Conservation (phyloP, 495 filamentous ascomycete species). For the Apiosordaria backusii region DNA sequence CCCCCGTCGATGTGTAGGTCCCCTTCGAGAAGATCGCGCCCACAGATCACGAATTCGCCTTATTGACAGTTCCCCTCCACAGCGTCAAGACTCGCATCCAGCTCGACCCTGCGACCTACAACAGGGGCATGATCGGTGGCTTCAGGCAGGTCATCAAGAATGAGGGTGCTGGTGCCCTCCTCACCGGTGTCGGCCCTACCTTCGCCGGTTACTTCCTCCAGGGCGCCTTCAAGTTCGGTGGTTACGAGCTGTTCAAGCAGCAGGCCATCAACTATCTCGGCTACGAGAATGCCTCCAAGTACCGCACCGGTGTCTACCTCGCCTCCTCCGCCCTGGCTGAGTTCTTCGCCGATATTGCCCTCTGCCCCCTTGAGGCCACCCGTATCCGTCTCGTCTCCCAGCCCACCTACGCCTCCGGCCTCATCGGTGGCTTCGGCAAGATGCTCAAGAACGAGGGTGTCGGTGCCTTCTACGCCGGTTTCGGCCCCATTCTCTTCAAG, state of each 20-base stretch:
- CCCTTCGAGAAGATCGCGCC: background rate
- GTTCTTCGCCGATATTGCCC: constrained; percentile 92
- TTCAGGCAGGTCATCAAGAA: constrained; percentile 78
- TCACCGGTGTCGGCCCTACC: constrained; percentile 85
- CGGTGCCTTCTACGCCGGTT: constrained; percentile 90
- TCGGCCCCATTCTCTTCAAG: constrained; percentile 92
- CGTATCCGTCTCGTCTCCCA: constrained; percentile 92
- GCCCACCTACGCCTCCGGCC: constrained; percentile 79
- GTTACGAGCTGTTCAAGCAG: constrained; percentile 95
- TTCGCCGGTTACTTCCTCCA: constrained; percentile 92
- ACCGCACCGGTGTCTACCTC: constrained; percentile 86
- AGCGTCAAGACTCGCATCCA: constrained; percentile 96
- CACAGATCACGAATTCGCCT: constrained; percentile 12
- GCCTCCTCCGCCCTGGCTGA: constrained; percentile 79
- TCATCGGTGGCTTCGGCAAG: constrained; percentile 78
- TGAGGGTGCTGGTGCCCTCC: constrained; percentile 83
- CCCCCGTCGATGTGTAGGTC: constrained; percentile 95
- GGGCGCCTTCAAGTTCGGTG: constrained; percentile 92
- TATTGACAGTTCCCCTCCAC: constrained; percentile 19
- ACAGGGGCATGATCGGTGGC: constrained; percentile 82
- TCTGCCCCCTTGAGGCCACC: constrained; percentile 91
- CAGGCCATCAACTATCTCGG: constrained; percentile 80
- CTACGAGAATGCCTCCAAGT: constrained; percentile 73
- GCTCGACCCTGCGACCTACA: constrained; percentile 86
- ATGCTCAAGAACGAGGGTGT: constrained; percentile 80